phyloP scores from a whole-genome alignment of 352 stramenopile genomes.

The Globisporangium middletonii region DNA sequence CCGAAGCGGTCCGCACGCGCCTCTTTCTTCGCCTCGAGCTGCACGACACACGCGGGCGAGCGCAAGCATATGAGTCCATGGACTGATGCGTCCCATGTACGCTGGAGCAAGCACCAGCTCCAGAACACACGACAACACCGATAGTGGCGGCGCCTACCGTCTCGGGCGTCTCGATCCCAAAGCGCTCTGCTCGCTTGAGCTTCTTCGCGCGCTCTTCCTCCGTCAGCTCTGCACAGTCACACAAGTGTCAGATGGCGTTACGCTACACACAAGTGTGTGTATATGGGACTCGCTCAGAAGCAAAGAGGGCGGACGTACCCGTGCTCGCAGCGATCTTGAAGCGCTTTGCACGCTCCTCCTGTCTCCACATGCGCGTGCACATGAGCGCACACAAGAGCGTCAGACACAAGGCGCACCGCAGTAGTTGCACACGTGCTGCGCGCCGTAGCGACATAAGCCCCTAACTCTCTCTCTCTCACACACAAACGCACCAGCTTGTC shows the following conservation, averaged over 20 bases:
- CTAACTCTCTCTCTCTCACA: neutral
- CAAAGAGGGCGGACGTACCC: constrained; percentile 14
- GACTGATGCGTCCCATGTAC: constrained; percentile 1
- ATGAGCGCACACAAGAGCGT: neutral
- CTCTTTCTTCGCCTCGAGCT: constrained; percentile 82
- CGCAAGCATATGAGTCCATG: neutral
- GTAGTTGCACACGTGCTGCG: neutral
- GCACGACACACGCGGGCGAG: constrained; percentile 3
- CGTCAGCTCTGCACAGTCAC: neutral
- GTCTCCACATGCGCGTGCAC: neutral
- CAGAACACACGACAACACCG: neutral
- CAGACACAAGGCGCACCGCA: neutral
- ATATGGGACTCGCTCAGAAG: neutral
- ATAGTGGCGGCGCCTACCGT: constrained; percentile 28
- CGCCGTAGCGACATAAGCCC: neutral
- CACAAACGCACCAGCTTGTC: constrained; percentile 60
- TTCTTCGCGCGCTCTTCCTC: constrained; percentile 62
- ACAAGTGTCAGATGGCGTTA: neutral
- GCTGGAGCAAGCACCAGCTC: neutral
- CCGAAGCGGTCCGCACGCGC: constrained; percentile 77
- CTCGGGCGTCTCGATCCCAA: constrained; percentile 72
- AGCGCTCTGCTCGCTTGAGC: constrained; percentile 69
- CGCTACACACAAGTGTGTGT: neutral
- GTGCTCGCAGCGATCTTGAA: constrained; percentile 48
- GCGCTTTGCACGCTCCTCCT: constrained; percentile 74